Evolutionary conservation across 495 filamentous ascomycete species (phyloP).

Genomic region (Haplographium delicatum): DNA sequence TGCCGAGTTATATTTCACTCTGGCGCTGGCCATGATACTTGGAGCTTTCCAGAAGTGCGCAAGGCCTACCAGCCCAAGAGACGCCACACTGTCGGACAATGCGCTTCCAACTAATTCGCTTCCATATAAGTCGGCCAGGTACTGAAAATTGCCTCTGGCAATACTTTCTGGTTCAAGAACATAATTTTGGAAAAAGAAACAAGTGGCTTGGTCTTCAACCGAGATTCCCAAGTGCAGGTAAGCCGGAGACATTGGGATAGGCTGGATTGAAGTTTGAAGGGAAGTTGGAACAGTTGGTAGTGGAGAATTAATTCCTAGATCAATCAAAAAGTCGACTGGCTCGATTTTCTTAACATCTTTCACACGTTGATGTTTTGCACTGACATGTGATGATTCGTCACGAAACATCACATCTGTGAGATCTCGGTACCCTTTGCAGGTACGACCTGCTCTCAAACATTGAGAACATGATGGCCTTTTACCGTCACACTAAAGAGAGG

Average conservation of each 20-base stretch:
- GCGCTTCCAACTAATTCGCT: slow-evolving; percentile 23
- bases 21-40: slow-evolving; percentile 34
- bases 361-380: slow-evolving; percentile 27
- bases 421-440: slow-evolving; percentile 67
- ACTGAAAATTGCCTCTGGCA: slow-evolving; percentile 24
- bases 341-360: background rate
- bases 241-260: background rate
- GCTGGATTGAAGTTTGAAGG: background rate
- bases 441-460: slow-evolving; percentile 54
- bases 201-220: slow-evolving; percentile 38
- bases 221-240: slow-evolving; percentile 8
- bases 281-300: background rate
- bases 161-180: slow-evolving; percentile 31
- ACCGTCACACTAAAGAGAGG: slow-evolving; percentile 54
- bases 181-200: slow-evolving; percentile 42
- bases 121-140: slow-evolving; percentile 24
- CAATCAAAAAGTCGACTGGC: background rate
- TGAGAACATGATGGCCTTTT: slow-evolving; percentile 60
- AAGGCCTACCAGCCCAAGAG: slow-evolving; percentile 46
- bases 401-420: slow-evolving; percentile 66
- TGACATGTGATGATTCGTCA: slow-evolving; percentile 52
- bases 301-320: background rate
- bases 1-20: slow-evolving; percentile 42
- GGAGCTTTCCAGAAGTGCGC: slow-evolving; percentile 35
- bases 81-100: slow-evolving; percentile 38